Percentiles rank a stretch among this genome's conserved stretches.
Conservation (phyloP, 805 yeast species). For the Lipomyces yamadae region DNA sequence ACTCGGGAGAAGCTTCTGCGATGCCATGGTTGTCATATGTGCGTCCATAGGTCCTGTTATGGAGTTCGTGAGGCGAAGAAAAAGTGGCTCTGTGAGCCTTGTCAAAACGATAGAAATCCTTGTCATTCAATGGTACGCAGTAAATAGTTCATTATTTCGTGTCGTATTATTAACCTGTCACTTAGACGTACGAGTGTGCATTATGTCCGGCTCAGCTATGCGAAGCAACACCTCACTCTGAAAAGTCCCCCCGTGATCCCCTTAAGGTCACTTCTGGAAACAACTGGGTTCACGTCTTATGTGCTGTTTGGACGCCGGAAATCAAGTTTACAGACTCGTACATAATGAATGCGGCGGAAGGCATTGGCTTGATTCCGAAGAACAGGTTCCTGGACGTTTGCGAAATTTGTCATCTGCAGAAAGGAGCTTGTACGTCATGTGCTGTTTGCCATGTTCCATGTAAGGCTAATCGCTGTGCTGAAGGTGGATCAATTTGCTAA, state of each 20-base stretch:
- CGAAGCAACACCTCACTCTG: slow-evolving; percentile 15
- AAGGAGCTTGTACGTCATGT: slow-evolving; percentile 59
- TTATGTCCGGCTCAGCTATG: slow-evolving; percentile 58
- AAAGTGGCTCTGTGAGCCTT: slow-evolving; percentile 81
- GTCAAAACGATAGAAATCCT: slow-evolving; percentile 72
- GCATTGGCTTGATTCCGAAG: slow-evolving; percentile 44
- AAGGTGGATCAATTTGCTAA: not conserved
- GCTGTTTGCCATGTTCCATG: slow-evolving; percentile 49
- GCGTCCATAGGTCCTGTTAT: slow-evolving; percentile 72
- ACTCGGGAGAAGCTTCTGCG: slow-evolving; percentile 51
- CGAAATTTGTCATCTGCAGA: slow-evolving; percentile 50
- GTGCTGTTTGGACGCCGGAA: slow-evolving; percentile 64
- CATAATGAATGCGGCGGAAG: slow-evolving; percentile 55
- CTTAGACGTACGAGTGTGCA: slow-evolving; percentile 60
- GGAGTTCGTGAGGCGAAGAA: slow-evolving; percentile 50
- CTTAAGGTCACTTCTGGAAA: slow-evolving; percentile 70
- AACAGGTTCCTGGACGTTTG: slow-evolving; percentile 45
- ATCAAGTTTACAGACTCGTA: slow-evolving; percentile 51
- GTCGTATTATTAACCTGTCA: not conserved
- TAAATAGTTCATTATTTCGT: not conserved
- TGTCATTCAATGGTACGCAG: slow-evolving; percentile 37
- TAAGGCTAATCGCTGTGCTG: slow-evolving; percentile 7
- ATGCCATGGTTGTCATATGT: slow-evolving; percentile 70
- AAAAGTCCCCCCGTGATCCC: slow-evolving; percentile 54
- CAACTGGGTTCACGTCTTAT: slow-evolving; percentile 77